Base-by-base conservation (phyloP, 441 rosid genomes). In the Mallotus repandus region DNA sequence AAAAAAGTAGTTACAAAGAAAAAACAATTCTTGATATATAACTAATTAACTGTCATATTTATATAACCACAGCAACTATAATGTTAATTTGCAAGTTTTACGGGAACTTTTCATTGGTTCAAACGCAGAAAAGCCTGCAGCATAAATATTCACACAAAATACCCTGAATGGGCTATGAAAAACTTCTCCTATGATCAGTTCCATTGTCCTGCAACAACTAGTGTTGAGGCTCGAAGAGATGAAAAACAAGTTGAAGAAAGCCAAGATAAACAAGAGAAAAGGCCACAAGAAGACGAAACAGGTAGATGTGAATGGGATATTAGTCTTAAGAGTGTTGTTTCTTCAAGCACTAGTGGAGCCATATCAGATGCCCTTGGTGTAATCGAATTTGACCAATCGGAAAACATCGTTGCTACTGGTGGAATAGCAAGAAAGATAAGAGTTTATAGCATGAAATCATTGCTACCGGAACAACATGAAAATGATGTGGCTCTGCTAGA, bases 371-470 rank as follows among this genome's bases (percentile, higher is more conserved):
- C 85, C 16, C 83, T 94, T 15, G 93, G 97, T 25, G 88, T 84
- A 38, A 85, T 90, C 74, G 97, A 94, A 63, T 87, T 87, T 75
- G 98, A 94, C 79, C 89, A 84, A 0, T 78, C 81, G 7, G 84
- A 85, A 61, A 79, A 73, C 4, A 54, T 87, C 72, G 2, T 94
- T 1, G 98, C 93, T 48, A 94, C 98, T 0, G 98, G 91, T 4
- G 98, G 98, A n/a, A 91, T 94, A 8, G 93, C 96, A 0, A 79
- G 97, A 67, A 94, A 89, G 78, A 90, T 94, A 76, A 76, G 98
- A 77, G 64, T 86, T 57, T 94, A 94, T 64, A 73, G 67, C 52
- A 60, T 87, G 18, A 74, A 70, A 25, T 83, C 91, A 7, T 73
- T 89, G 80, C 46, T 86, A 54, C 75, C 66, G 3, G 74, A 56